Base-by-base conservation (phyloP, 352 stramenopile genomes). In the Phytophthora sojae region DNA sequence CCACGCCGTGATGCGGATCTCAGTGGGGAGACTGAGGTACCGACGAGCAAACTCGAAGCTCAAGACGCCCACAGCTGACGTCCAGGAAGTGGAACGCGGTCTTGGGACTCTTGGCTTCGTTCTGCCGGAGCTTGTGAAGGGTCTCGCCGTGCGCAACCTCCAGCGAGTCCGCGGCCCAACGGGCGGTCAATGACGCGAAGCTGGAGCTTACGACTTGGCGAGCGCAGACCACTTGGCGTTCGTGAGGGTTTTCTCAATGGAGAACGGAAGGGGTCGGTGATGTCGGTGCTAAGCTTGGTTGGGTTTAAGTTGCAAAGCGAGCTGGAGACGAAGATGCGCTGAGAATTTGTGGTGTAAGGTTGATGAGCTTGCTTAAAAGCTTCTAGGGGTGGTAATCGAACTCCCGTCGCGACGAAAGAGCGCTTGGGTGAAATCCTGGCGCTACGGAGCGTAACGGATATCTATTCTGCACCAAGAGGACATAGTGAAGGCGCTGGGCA, bases 31-130 rank as follows among this genome's bases (percentile, higher is more conserved):
- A 25, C 26, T 62, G 37, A 72, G 62, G 50, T 74, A 83, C 11
- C 69, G 75, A 68, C 58, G 62, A 39, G 74, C 71, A 52, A 83
- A 77, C 62, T 79, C 73, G 59, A 83, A 83, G 44, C 69, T 71
- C 29, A 83, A 44, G 4, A 73, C 37, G 73, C 1, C 76, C 76
- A 23, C 73, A 79, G 6, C 73, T 73, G 19, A 83, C 66, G 60
- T 83, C 76, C 11, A 83, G 19, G 29, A 83, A 80, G 62, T 79
- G 69, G 51, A 80, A 77, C 3, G 60, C 9, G 35, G 35, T 17
- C 2, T 19, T 8, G n/a, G 30, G 19, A 35, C 30, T 57, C n/a
- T 70, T 65, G n/a, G 47, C 37, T 37, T 77, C 51, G 29, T 77
- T 53, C 39, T 77, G 53, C 64, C 70, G 61, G 4, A 77, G 49